Evolutionary conservation across 768 basidiomycete genomes (phyloP), one percentile per base, ranked within the genome.

Genomic region (Hortiboletus campestris): DNA sequence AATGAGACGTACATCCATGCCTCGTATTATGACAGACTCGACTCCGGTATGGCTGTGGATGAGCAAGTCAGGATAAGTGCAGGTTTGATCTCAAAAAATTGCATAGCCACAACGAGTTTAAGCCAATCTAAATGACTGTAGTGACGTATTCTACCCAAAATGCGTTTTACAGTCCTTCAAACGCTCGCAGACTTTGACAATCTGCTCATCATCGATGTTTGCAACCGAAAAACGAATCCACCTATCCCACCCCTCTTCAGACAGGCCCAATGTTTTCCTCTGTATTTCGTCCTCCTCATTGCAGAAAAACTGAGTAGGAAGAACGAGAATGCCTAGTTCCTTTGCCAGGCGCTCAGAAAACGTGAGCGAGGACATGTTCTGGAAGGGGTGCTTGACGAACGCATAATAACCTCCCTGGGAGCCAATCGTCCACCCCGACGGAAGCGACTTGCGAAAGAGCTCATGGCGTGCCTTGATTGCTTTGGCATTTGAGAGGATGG

Each of bases 171-270:
- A 77, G 56, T 76, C 74, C 51, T 49, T 68, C 61, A 87, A 61
- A 49, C 85, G 72, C 70, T 74, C 74, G 56, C 84, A 86, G 7
- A 82, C 84, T 35, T 68, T 61, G 59, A 66, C 63, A 17, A 86
- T 77, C 64, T 79, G 75, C 49, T 80, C 82, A 48, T 90, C 87
- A 41, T 79, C 77, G n/a, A 91, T 82, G 68, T 91, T 93, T 13
- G 89, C 88, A 4, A 92, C 86, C 11, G 88, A 89, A 68, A 93
- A 88, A 51, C 90, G 78, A 31, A 92, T 73, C 87, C 88, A 92
- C 51, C 79, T 71, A 38, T 83, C 80, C 62, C 77, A 76, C 8
- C 79, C 81, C 38, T 66, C 65, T 42, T 53, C 69, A 40, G 61
- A 62, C 34, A 67, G 55, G 36, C 68, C 64, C 48, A 64, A 54